Evolutionary conservation across 169 alveolate species (phyloP), one percentile per base, ranked within the genome.

Genomic region (Plasmodium adleri): DNA sequence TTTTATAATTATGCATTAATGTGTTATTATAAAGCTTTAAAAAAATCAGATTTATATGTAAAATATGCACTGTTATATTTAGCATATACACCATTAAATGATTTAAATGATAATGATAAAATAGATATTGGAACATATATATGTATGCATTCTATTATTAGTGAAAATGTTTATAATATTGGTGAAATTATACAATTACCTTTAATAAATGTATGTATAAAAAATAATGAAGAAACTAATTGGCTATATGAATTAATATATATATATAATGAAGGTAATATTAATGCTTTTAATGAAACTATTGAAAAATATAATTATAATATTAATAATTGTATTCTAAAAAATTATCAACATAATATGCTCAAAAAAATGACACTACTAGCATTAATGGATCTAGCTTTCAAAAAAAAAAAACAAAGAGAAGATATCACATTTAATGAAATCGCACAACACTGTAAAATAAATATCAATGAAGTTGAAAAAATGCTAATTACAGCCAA

Each of bases 341-440:
- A 91, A 13, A 90, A 93, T 6, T 64, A 74, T 62, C 94, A 94
- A 47, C 32, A 68, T 24, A 91, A 76, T 49, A 88, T 94, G 85
- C 13, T 91, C 20, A 72, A 89, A 26, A 94, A 94, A 83, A 58
- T 94, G 47, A 94, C 95, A 8, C 78, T 94, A 8, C 88, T 94
- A 13, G 94, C 96, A 2, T 88, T 94, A 24, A 92, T 94, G 88
- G 94, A 94, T 88, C 63, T 94, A 87, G 96, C 95, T 5, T 94
- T 94, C 88, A 88, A 91, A 54, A 94, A 92, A 70, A 94, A 94
- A 43, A 94, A 91, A 62, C 93, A 94, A 67, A 94, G 94, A 89
- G 63, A 95, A 22, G 88, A 75, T 60, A 78, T 94, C 28, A 63
- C 92, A 5, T 94, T 94, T 93, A 72, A 66, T 60, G 96, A 94